These are phyloP conservation scores for Aspergillus saccharolyticus DNA, from an alignment of 495 filamentous ascomycete genomes.

Conservation along the genomic window DNA sequence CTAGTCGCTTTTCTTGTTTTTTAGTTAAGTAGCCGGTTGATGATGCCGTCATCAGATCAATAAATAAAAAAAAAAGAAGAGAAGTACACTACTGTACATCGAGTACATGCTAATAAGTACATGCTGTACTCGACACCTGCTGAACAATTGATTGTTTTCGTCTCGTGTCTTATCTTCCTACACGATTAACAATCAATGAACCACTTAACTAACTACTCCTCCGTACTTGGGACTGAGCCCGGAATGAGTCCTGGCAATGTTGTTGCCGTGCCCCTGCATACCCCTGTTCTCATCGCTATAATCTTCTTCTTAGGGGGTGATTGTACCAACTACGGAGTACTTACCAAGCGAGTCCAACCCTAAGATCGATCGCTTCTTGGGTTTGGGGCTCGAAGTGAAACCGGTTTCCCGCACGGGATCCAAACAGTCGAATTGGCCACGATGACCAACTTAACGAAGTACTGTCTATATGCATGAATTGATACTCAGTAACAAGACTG, in stretches of 20 bases:
- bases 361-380: conserved; percentile 14
- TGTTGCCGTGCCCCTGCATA: conserved; percentile 6
- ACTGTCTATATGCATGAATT: too few relatives aligned
- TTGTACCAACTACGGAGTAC: not conserved
- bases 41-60: not conserved
- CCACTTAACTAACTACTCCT: too few relatives aligned
- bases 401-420: conserved; percentile 5
- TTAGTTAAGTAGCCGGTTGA: not conserved
- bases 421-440: not conserved
- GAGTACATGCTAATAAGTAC: too few relatives aligned
- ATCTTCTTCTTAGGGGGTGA: not conserved
- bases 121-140: not conserved
- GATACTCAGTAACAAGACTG: too few relatives aligned
- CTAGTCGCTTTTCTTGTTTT: not conserved
- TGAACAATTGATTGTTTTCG: not conserved
- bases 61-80: too few relatives aligned
- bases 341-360: too few relatives aligned
- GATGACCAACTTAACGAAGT: not conserved
- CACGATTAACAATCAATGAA: not conserved
- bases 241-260: conserved; percentile 7
- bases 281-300: too few relatives aligned
- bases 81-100: not conserved
- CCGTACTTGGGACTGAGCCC: not conserved
- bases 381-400: conserved; percentile 19
- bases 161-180: not conserved